These are phyloP conservation scores for Xylaria sp. DNA, from an alignment of 2,329 filamentous ascomycete species.

Conservation along the genomic window DNA sequence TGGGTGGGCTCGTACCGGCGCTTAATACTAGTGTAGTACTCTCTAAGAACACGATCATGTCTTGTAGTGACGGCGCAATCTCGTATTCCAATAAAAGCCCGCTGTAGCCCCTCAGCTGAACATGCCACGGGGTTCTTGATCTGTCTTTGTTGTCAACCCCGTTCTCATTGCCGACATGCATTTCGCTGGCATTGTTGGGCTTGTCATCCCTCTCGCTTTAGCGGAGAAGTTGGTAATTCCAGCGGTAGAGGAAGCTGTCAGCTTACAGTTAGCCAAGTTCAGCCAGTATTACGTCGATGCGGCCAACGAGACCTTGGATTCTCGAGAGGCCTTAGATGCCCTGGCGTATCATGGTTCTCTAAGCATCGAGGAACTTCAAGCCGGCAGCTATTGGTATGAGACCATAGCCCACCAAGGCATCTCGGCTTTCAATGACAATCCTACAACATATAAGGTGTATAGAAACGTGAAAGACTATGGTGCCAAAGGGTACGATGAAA, in stretches of 20 bases:
- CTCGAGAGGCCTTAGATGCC: neutral
- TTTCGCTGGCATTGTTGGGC: conserved; percentile 26
- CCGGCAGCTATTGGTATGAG: conserved; percentile 47
- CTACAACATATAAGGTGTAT: conserved; percentile 49
- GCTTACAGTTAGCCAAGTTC: conserved; percentile 38
- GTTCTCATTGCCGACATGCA: conserved; percentile 36
- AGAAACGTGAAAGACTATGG: conserved; percentile 53
- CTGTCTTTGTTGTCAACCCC: conserved; percentile 8
- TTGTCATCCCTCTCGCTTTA: conserved; percentile 35
- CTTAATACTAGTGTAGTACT: neutral
- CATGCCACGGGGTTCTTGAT: neutral
- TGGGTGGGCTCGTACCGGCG: too few relatives aligned
- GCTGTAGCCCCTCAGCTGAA: conserved; percentile 9
- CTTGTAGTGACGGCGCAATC: neutral
- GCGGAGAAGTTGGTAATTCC: conserved; percentile 41
- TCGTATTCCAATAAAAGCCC: conserved; percentile 23
- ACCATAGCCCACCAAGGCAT: conserved; percentile 49
- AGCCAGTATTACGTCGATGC: conserved; percentile 34
- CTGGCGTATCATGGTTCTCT: conserved; percentile 8
- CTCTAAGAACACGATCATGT: conserved; percentile 10
- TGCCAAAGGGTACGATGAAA: conserved; percentile 43
- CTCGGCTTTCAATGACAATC: conserved; percentile 48
- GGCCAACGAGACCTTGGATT: conserved; percentile 24
- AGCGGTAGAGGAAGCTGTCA: conserved; percentile 39
- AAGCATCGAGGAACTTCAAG: conserved; percentile 35